Conservation (phyloP, 2,329 filamentous ascomycete species). For the Trichoderma brevicompactum region DNA sequence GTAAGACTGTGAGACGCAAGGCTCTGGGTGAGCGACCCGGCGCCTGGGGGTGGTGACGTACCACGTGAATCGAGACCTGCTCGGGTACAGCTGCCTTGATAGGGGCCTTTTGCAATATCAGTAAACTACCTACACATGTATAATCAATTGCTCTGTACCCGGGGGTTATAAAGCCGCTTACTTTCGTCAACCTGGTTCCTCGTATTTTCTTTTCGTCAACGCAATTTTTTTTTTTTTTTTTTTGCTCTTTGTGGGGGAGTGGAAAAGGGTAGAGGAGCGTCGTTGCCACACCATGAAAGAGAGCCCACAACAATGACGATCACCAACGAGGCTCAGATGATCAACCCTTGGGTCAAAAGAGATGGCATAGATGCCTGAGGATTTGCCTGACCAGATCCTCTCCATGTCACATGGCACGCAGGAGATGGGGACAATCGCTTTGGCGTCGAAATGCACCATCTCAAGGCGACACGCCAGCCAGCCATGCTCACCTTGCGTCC, state of each 20-base stretch:
- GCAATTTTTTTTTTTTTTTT: no score
- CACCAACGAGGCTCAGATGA: background rate
- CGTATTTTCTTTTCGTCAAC: no score
- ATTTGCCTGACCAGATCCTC: no score
- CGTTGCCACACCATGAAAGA: background rate
- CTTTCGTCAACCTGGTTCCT: no score
- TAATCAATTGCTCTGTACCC: no score
- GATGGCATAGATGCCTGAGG: no score
- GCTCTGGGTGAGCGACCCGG: conserved; percentile 17
- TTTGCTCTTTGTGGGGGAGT: no score
- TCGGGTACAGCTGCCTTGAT: conserved; percentile 18
- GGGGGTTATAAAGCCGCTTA: no score
- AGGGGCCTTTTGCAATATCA: no score
- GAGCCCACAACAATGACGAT: background rate
- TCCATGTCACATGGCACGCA: background rate
- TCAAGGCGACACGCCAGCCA: background rate
- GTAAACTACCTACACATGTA: background rate
- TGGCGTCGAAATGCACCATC: background rate
- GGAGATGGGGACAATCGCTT: background rate
- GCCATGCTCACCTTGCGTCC: background rate
- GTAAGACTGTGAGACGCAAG: background rate
- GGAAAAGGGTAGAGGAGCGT: no score
- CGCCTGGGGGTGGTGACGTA: conserved; percentile 9
- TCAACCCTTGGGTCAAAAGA: background rate
- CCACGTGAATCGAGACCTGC: background rate